Percentiles rank a stretch among this genome's conserved stretches.
Evolutionary conservation across 768 basidiomycete genomes (phyloP).

Genomic region (Amanita jacksonii): DNA sequence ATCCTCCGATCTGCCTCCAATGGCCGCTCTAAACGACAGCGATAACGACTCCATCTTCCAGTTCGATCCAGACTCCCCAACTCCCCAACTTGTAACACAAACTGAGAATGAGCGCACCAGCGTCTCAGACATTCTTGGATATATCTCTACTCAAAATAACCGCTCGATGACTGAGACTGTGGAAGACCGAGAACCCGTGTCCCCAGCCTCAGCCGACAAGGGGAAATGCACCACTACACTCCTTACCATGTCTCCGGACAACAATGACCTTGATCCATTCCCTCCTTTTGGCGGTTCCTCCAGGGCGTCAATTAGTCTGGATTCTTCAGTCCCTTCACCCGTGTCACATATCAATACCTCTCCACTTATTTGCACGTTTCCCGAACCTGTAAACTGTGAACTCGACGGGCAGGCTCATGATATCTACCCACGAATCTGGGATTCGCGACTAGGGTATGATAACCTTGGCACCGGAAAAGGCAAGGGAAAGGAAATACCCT

Average conservation of each 20-base stretch:
- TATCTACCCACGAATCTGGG: constrained; percentile 12
- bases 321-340: constrained; percentile 14
- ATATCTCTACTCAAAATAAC: constrained; percentile 23
- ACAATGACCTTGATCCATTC: not conserved
- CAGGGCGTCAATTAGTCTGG: constrained; percentile 10
- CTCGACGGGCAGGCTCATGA: not conserved
- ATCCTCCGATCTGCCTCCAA: constrained; percentile 14
- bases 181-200: constrained; percentile 8
- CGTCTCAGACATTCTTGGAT: constrained; percentile 11
- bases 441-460: constrained; percentile 6
- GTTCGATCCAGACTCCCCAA: constrained; percentile 33
- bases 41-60: constrained; percentile 47
- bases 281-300: not conserved
- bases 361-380: constrained; percentile 11
- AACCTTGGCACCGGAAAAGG: constrained; percentile 27
- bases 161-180: constrained; percentile 21
- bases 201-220: constrained; percentile 26
- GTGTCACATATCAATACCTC: constrained; percentile 15
- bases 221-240: constrained; percentile 49
- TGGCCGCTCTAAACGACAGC: constrained; percentile 30
- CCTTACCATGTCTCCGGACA: constrained; percentile 15
- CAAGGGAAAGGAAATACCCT: constrained; percentile 56
- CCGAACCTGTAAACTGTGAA: not conserved
- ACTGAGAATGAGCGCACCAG: constrained; percentile 10
- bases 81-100: too few relatives aligned